Evolutionary conservation across 225 moss, liverwort and hornwort species (phyloP).

Genomic region (Antitrichia curtipendula): DNA sequence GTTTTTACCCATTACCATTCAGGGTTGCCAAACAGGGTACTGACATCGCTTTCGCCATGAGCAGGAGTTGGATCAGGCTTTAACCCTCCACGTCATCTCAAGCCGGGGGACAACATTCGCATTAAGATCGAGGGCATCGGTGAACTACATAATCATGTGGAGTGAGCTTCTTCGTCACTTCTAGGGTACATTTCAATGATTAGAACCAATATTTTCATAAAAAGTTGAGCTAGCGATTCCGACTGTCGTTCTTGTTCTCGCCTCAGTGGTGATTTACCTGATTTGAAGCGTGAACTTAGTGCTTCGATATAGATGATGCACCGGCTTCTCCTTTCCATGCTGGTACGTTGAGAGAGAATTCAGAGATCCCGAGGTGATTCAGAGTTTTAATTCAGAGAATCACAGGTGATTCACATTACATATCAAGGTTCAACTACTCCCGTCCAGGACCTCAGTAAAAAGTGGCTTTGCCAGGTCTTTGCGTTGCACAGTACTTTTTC

Average conservation of each 20-base stretch:
- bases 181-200: background rate
- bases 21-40: background rate
- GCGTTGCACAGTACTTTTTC: background rate
- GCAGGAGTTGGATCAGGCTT: conserved; percentile 95
- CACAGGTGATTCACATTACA: background rate
- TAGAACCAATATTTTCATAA: background rate
- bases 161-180: conserved; percentile 13
- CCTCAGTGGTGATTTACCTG: background rate
- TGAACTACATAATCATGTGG: conserved; percentile 54
- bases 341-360: background rate
- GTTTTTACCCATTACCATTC: background rate
- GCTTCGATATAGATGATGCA: background rate
- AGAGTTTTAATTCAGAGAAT: background rate
- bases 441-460: background rate
- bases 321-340: background rate
- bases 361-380: background rate
- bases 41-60: conserved; percentile 1
- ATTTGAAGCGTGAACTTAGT: background rate
- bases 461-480: background rate
- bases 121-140: conserved; percentile 78
- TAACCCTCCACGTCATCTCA: conserved; percentile 70
- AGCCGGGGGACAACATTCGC: conserved; percentile 62
- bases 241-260: background rate
- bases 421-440: background rate
- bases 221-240: background rate